Conservation (phyloP, 2,329 filamentous ascomycete genomes). For the Aspergillus hiratsukae region DNA sequence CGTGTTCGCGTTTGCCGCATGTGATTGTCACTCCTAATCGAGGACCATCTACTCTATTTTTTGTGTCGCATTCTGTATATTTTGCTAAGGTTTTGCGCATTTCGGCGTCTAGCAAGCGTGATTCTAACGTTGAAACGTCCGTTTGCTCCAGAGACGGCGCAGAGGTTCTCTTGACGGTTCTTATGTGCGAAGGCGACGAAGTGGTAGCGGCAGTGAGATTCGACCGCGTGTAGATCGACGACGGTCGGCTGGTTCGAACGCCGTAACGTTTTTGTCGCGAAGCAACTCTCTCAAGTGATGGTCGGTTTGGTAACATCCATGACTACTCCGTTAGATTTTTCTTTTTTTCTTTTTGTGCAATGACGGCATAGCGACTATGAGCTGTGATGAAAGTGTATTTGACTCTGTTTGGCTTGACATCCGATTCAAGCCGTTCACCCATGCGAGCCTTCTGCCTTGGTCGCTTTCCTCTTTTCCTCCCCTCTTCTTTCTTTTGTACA, state of each 20-base stretch:
- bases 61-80: conserved; percentile 25
- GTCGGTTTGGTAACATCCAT: conserved; percentile 11
- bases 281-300: conserved; percentile 41
- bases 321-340: conserved; percentile 17
- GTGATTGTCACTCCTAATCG: conserved; percentile 15
- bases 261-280: conserved; percentile 35
- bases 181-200: conserved; percentile 35
- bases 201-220: conserved; percentile 39
- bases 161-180: conserved; percentile 36
- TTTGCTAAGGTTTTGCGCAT: conserved; percentile 37
- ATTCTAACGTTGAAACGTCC: conserved; percentile 45
- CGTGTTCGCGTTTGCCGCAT: conserved; percentile 18
- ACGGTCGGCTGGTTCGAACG: conserved; percentile 36
- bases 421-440: conserved; percentile 17
- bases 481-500: conserved; percentile 37
- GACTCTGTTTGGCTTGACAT: conserved; percentile 25
- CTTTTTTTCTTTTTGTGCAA: conserved; percentile 26
- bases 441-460: conserved; percentile 14
- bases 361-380: conserved; percentile 36
- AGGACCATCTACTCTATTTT: conserved; percentile 8
- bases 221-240: conserved; percentile 37
- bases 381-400: conserved; percentile 32
- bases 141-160: conserved; percentile 45
- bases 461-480: conserved; percentile 15
- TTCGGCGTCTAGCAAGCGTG: conserved; percentile 39